phyloP scores from a whole-genome alignment of 257 asterid genomes.

The Buddleja alternifolia region DNA sequence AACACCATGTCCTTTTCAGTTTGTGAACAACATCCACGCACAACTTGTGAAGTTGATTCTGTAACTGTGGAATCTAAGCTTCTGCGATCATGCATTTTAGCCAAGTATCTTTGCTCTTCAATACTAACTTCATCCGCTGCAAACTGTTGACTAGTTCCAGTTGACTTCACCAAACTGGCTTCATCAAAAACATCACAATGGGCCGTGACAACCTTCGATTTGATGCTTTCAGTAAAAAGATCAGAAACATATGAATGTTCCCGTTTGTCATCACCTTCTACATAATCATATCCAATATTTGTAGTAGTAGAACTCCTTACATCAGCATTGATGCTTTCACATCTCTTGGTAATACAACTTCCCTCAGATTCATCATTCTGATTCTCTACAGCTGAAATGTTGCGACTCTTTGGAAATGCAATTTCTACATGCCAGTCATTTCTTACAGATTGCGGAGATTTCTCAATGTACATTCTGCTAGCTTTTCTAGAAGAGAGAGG shows the following conservation, averaged over 20 bases:
- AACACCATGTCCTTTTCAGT: conserved; percentile 66
- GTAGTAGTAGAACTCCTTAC: conserved; percentile 40
- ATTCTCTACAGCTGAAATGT: conserved; percentile 45
- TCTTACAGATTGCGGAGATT: conserved; percentile 58
- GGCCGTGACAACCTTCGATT: conserved; percentile 45
- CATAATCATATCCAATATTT: conserved; percentile 60
- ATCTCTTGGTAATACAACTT: conserved; percentile 67
- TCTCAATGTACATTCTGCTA: conserved; percentile 55
- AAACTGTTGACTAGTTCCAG: conserved; percentile 61
- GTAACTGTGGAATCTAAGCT: conserved; percentile 87
- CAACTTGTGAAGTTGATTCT: conserved; percentile 57
- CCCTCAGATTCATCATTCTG: conserved; percentile 71
- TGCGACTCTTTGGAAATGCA: conserved; percentile 67
- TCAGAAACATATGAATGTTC: conserved; percentile 69
- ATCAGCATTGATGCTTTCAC: conserved; percentile 52
- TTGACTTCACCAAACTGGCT: conserved; percentile 58
- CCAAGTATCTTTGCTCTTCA: conserved; percentile 65
- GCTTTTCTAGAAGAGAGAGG: conserved; percentile 65
- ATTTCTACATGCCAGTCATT: conserved; percentile 80
- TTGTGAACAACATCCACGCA: conserved; percentile 62
- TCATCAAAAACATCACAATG: conserved; percentile 55
- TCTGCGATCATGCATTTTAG: conserved; percentile 62
- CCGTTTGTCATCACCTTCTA: conserved; percentile 71
- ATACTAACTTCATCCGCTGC: conserved; percentile 60
- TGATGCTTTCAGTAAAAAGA: conserved; percentile 59